Base-by-base conservation (phyloP, 140 eudicot species). In the Stevia rebaudiana region DNA sequence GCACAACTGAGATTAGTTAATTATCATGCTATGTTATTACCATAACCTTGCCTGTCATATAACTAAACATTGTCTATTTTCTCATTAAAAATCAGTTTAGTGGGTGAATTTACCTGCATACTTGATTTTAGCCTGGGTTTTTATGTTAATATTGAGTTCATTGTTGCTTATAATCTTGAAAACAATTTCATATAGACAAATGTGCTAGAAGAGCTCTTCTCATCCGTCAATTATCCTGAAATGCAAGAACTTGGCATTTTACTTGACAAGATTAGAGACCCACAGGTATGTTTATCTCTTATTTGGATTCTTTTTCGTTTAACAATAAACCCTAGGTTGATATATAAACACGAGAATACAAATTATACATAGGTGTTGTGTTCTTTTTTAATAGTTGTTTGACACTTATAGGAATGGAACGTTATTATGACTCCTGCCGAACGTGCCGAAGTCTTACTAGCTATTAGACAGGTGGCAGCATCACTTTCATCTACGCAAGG, bases 151-250 rank as follows among this genome's bases (percentile, higher is more conserved):
- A 35, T 2, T 5, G 28, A 48, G 15, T 53, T 52, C 21, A 33
- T 22, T 23, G 31, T 41, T 50, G 5, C 62, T 57, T 36, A 47
- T 79, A 66, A 76, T 73, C 56, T 41, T 11, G 41, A 25, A 48
- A 50, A 28, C 35, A 22, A 37, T 61, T 43, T 67, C 8, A 44
- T 73, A 16, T 67, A 90, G 97, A 92, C 84, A 33, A 83, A 83
- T 79, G 61, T 81, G 75, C 75, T 92, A 41, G 96, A 92, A 83
- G 98, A 92, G 78, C 83, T 83, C 13, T 74, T 87, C 41, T 68
- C 71, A 58, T 77, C 84, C 60, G 83, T 78, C 40, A 73, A 48
- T 43, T 77, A 64, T 75, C 65, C 79, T 25, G 95, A 91, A 46
- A 73, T 76, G 75, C 80, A 82, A 76, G 75, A 68, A 36, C 71